Percentiles rank a stretch among this genome's conserved stretches.
Evolutionary conservation across 176 grass and related monocot species (phyloP).

Genomic region (Musa troglodytarum): DNA sequence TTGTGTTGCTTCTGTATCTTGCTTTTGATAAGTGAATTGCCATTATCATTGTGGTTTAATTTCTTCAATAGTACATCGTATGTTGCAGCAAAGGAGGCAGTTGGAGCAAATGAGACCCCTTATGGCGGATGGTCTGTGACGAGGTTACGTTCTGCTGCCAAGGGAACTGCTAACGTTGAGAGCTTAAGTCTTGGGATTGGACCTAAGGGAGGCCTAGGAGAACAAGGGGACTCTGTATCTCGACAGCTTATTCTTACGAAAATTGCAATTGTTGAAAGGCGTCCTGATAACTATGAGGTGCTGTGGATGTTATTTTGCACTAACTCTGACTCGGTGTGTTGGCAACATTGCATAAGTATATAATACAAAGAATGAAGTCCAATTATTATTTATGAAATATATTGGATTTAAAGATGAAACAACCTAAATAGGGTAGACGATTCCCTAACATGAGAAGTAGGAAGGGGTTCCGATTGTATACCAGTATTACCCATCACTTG

Average conservation of each 20-base stretch:
- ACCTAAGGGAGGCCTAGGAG: slow-evolving; percentile 94
- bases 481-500: too few relatives aligned
- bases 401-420: background rate
- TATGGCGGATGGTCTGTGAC: slow-evolving; percentile 96
- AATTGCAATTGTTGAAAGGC: slow-evolving; percentile 80
- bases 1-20: background rate
- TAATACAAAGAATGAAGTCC: background rate
- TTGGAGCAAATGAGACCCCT: slow-evolving; percentile 90
- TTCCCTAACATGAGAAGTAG: background rate
- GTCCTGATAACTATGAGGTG: slow-evolving; percentile 95
- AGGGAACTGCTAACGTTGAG: slow-evolving; percentile 78
- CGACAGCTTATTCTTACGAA: slow-evolving; percentile 92
- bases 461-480: background rate
- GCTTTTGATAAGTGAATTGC: background rate
- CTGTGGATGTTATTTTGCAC: background rate
- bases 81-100: slow-evolving; percentile 81
- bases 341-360: background rate
- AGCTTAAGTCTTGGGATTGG: slow-evolving; percentile 74
- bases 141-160: slow-evolving; percentile 81
- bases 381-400: background rate
- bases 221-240: slow-evolving; percentile 90
- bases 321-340: background rate
- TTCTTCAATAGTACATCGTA: slow-evolving; percentile 30
- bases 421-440: background rate
- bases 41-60: slow-evolving; percentile 20